Evolutionary conservation across 2,329 filamentous ascomycete genomes (phyloP).

Genomic region (Didymellaceae sp.): DNA sequence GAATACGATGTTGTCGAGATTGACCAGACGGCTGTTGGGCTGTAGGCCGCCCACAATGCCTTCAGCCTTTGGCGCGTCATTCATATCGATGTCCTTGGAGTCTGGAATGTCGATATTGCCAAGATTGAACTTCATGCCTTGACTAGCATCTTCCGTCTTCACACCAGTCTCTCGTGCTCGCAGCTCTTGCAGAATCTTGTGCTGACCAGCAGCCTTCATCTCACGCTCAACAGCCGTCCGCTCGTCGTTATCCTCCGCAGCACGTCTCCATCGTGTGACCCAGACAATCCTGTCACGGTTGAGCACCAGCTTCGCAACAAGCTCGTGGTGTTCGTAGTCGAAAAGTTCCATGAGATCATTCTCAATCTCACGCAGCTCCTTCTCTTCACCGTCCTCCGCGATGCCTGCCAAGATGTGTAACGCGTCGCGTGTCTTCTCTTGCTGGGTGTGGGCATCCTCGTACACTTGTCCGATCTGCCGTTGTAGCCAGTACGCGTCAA

Average conservation of each 20-base stretch:
- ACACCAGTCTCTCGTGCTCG: constrained; percentile 71
- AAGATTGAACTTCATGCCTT: constrained; percentile 77
- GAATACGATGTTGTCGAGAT: constrained; percentile 94
- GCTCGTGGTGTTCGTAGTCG: constrained; percentile 93
- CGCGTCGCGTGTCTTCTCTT: constrained; percentile 87
- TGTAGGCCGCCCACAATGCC: constrained; percentile 79
- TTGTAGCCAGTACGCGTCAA: constrained; percentile 97
- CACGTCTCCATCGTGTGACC: constrained; percentile 85
- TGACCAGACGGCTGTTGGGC: constrained; percentile 86
- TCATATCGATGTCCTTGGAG: constrained; percentile 57
- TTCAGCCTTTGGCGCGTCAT: constrained; percentile 49
- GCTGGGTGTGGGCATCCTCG: constrained; percentile 88
- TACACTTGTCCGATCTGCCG: constrained; percentile 89
- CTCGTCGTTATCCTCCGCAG: constrained; percentile 76
- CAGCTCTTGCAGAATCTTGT: constrained; percentile 86
- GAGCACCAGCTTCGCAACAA: constrained; percentile 87
- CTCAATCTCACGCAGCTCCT: constrained; percentile 88
- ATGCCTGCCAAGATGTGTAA: constrained; percentile 82
- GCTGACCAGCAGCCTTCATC: constrained; percentile 87
- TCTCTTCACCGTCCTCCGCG: constrained; percentile 78
- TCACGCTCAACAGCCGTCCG: constrained; percentile 82
- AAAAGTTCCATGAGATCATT: constrained; percentile 99
- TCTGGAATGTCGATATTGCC: constrained; percentile 87
- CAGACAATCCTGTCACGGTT: constrained; percentile 96
- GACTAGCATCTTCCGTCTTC: constrained; percentile 62